Evolutionary conservation across 2,329 filamentous ascomycete species (phyloP).

Genomic region (Rasamsonia emersonii): DNA sequence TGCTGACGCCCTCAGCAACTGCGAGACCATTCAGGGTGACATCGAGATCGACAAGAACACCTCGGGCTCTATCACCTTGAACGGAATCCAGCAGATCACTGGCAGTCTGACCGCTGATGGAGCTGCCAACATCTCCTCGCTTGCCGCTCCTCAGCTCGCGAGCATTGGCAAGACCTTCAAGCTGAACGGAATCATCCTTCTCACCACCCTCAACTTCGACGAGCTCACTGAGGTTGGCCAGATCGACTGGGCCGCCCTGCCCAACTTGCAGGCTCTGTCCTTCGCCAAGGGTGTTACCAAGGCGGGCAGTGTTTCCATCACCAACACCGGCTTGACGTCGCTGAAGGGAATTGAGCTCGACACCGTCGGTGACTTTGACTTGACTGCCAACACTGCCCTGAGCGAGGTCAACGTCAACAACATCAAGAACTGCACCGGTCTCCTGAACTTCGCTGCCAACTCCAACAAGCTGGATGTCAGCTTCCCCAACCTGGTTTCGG

Average conservation of each 20-base stretch:
- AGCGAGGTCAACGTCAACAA: constrained; percentile 63
- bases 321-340: constrained; percentile 74
- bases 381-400: constrained; percentile 86
- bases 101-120: constrained; percentile 45
- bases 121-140: constrained; percentile 53
- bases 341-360: constrained; percentile 74
- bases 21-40: constrained; percentile 60
- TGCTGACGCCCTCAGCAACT: constrained; percentile 56
- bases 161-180: constrained; percentile 62
- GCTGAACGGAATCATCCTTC: constrained; percentile 58
- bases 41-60: constrained; percentile 55
- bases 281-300: constrained; percentile 59
- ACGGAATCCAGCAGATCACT: constrained; percentile 52
- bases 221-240: constrained; percentile 55
- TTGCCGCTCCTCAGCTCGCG: constrained; percentile 54
- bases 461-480: constrained; percentile 60
- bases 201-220: constrained; percentile 60
- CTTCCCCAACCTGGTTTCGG: constrained; percentile 70
- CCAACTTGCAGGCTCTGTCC: constrained; percentile 49
- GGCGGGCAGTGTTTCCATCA: constrained; percentile 60
- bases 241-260: constrained; percentile 66
- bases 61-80: constrained; percentile 52
- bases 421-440: constrained; percentile 63
- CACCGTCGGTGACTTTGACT: constrained; percentile 62
- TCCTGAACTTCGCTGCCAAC: constrained; percentile 72